These are phyloP conservation scores for Closterium sp. DNA, from an alignment of 139 green algal genomes.

Conservation along the genomic window DNA sequence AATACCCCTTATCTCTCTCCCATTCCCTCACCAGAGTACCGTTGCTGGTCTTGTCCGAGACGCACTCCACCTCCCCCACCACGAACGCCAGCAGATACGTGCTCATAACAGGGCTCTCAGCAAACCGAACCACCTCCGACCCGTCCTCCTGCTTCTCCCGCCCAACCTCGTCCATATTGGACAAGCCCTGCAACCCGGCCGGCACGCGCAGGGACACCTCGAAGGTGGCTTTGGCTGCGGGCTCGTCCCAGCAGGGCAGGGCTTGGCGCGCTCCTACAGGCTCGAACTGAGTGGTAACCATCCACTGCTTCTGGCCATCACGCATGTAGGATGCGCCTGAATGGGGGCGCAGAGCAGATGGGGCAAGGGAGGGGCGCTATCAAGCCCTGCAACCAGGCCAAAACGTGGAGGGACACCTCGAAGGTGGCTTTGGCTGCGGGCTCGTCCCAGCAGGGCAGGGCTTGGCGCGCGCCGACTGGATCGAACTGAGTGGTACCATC, in stretches of 20 bases:
- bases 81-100: conserved; percentile 84
- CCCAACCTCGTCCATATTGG: conserved; percentile 70
- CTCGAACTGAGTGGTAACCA: conserved; percentile 56
- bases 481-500: neutral
- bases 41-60: conserved; percentile 29
- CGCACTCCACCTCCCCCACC: conserved; percentile 64
- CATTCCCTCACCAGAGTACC: conserved; percentile 26
- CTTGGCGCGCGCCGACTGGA: neutral
- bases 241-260: conserved; percentile 94
- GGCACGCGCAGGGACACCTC: conserved; percentile 52
- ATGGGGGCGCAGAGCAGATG: neutral
- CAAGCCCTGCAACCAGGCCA: conserved; percentile 56
- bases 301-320: conserved; percentile 28
- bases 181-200: conserved; percentile 54
- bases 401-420: too few relatives aligned
- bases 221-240: conserved; percentile 74
- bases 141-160: conserved; percentile 8
- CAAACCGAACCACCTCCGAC: conserved; percentile 47
- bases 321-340: conserved; percentile 17
- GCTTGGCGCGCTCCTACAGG: conserved; percentile 56
- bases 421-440: conserved; percentile 68
- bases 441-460: neutral
- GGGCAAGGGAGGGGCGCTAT: conserved; percentile 65
- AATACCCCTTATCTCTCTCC: neutral
- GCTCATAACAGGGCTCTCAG: conserved; percentile 73